A percentile compares a stretch with the other conserved stretches of the same genome.
These are phyloP conservation scores for Lipomyces kockii DNA, from an alignment of 805 yeast species.

Conservation along the genomic window DNA sequence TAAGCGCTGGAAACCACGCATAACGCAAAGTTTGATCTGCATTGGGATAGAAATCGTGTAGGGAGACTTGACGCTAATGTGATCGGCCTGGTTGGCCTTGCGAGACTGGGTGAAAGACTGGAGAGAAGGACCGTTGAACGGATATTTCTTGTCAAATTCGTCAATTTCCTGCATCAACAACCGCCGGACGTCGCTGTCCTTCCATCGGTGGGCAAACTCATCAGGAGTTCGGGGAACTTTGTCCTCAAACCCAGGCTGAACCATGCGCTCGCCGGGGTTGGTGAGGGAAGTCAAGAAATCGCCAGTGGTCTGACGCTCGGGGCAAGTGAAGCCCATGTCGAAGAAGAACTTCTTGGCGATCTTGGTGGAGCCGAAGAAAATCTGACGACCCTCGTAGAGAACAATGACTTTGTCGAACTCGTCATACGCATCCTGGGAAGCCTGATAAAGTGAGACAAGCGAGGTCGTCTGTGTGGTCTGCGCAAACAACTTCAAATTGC, in stretches of 20 bases:
- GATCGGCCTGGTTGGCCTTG: constrained; percentile 48
- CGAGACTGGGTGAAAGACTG: constrained; percentile 43
- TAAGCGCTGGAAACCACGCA: constrained; percentile 51
- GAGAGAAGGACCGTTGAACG: constrained; percentile 39
- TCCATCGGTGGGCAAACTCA: constrained; percentile 52
- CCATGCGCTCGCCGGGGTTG: constrained; percentile 56
- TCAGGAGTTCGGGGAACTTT: constrained; percentile 57
- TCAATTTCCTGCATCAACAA: constrained; percentile 54
- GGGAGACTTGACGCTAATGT: constrained; percentile 49
- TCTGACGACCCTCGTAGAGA: constrained; percentile 61
- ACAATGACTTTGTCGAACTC: constrained; percentile 59
- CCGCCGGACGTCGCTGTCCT: constrained; percentile 50
- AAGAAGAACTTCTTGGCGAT: constrained; percentile 56
- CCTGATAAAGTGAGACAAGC: constrained; percentile 64
- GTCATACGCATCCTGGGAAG: constrained; percentile 60
- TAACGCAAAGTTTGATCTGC: constrained; percentile 51
- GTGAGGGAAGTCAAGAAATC: constrained; percentile 45
- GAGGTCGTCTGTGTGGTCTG: constrained; percentile 56
- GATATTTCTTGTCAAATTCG: constrained; percentile 33
- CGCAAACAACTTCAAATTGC: constrained; percentile 63
- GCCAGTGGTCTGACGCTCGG: constrained; percentile 61
- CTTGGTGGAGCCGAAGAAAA: constrained; percentile 55
- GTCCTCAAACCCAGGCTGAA: constrained; percentile 51
- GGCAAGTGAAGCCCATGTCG: constrained; percentile 61
- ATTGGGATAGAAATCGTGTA: constrained; percentile 52